Percentiles rank a stretch among this genome's conserved stretches.
phyloP scores from a whole-genome alignment of 345 rosid species.

The Mallotus nudiflorus region DNA sequence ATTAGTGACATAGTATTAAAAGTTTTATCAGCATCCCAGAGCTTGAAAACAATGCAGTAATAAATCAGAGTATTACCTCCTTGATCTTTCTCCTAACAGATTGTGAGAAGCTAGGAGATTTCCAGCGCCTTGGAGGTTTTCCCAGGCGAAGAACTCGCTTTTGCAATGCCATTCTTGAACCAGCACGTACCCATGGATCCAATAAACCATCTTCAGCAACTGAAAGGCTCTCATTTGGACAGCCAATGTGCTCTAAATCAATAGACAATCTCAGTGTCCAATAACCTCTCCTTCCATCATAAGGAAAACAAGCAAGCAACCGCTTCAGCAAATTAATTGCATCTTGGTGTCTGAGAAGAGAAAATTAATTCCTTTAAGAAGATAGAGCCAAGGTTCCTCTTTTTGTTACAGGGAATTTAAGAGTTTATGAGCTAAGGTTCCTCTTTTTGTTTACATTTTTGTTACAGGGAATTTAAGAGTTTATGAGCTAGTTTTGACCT shows the following conservation, averaged over 20 bases:
- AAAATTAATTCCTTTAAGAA: too few relatives aligned
- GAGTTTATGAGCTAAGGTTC: too few relatives aligned
- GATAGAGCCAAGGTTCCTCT: not conserved
- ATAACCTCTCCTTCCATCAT: slow-evolving; percentile 85
- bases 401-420: not conserved
- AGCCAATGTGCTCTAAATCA: slow-evolving; percentile 80
- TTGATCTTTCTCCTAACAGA: slow-evolving; percentile 56
- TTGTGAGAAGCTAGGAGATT: slow-evolving; percentile 61
- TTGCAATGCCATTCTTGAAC: slow-evolving; percentile 80
- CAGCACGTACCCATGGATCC: slow-evolving; percentile 96
- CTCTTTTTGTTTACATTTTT: too few relatives aligned
- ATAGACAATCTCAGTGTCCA: slow-evolving; percentile 90
- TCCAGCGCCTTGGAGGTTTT: slow-evolving; percentile 99
- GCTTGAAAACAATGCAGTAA: slow-evolving; percentile 7
- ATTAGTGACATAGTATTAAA: not conserved
- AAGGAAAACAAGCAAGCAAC: slow-evolving; percentile 56
- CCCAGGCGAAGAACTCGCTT: slow-evolving; percentile 77
- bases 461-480: too few relatives aligned
- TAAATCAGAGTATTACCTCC: slow-evolving; percentile 46
- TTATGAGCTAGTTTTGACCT: too few relatives aligned
- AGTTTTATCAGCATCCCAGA: slow-evolving; percentile 16
- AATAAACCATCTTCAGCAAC: slow-evolving; percentile 75
- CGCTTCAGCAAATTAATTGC: slow-evolving; percentile 57
- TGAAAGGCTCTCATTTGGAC: slow-evolving; percentile 67
- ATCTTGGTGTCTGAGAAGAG: slow-evolving; percentile 57